Percentiles rank a stretch among this genome's conserved stretches.
Conservation (phyloP, 1,139 yeast genomes). For the Saccharomyces uvarum region DNA sequence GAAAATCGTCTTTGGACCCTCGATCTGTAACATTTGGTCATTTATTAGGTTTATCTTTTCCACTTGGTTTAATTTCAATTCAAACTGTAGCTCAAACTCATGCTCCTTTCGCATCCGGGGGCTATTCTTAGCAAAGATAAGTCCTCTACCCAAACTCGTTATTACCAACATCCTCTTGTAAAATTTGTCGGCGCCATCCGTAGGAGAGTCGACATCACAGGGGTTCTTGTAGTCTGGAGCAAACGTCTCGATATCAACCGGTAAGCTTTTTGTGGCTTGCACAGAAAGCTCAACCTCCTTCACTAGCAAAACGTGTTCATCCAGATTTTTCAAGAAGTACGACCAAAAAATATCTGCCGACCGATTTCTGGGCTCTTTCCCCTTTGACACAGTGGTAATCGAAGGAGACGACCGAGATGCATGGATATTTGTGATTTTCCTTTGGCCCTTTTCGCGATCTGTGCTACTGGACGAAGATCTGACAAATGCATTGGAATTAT, state of each 20-base stretch:
- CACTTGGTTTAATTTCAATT: not conserved
- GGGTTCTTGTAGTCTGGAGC: not conserved
- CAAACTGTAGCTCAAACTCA: not conserved
- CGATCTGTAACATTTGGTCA: not conserved
- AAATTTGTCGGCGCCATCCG: not conserved
- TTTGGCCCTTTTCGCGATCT: not conserved
- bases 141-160: not conserved
- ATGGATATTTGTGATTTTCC: not conserved
- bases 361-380: not conserved
- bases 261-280: not conserved
- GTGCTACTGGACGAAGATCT: not conserved
- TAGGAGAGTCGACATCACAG: not conserved
- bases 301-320: not conserved
- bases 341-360: not conserved
- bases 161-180: not conserved
- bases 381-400: not conserved
- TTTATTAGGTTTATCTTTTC: not conserved
- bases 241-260: not conserved
- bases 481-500: not conserved
- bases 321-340: not conserved
- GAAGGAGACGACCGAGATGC: not conserved
- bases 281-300: not conserved
- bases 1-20: not conserved
- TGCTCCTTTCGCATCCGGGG: not conserved
- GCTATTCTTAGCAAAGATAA: not conserved